Base-by-base conservation (phyloP, 2,329 filamentous ascomycete species). In the Aspergillus brasiliensis region DNA sequence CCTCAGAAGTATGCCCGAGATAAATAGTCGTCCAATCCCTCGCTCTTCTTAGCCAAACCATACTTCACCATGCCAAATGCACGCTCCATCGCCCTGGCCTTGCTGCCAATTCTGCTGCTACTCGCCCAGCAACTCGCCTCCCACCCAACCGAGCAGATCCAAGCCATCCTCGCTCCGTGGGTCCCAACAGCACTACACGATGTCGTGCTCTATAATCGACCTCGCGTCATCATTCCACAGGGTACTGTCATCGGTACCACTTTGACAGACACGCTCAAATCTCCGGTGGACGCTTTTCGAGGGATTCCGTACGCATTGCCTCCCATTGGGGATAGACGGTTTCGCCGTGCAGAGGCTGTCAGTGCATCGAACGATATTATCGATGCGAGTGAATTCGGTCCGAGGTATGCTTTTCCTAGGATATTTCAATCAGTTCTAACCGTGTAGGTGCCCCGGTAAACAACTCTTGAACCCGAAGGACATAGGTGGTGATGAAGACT, bases 391-490 rank as follows among this genome's bases (percentile, higher is more conserved):
- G 47, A 54, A 13, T 62, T 59, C 38, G 60, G 60, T 8, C 52
- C 57, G 23, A 40, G 47, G 13, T 58, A 54, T 17, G 51, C 85
- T 10, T 82, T 81, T 0, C 84, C 83, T 61, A 81, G 79, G 0
- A 66, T 79, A 2, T 77, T 81, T 3, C 81, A 3, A 31, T 15
- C 5, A 6, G 31, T 51, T 38, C 11, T 54, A 4, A 57, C 8
- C 15, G 2, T 15, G 6, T 5, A 64, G 62, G 52, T 64, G 62
- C 52, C 60, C 65, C 15, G 74, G 71, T 71, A 67, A 81, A 77
- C 72, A 82, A 80, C 57, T 86, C 82, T 71, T 79, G 68, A 31
- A 75, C 67, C 37, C 80, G 78, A 15, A 74, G 71, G 88, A 77
- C 80, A 81, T 67, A 80, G 84, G 38, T 66, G 74, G 66, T 81